Percentiles rank a stretch among this genome's conserved stretches.
phyloP scores from a whole-genome alignment of 1,284 basidiomycete genomes.

The Moniliella sp. region DNA sequence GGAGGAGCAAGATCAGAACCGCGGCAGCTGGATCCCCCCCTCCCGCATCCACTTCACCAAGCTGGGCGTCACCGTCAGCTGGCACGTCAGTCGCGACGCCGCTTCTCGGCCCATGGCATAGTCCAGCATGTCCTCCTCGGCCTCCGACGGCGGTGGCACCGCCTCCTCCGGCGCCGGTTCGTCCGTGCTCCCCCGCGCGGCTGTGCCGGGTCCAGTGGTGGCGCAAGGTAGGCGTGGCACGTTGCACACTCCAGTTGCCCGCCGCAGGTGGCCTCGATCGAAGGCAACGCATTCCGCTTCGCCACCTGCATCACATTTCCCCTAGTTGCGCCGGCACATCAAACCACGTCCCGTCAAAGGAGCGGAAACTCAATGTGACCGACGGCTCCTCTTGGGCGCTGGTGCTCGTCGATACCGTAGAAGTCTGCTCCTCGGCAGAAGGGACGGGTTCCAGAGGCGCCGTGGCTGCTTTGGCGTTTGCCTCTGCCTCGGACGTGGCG shows the following conservation, averaged over 20 bases:
- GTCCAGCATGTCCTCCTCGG: slow-evolving; percentile 16
- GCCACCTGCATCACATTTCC: slow-evolving; percentile 28
- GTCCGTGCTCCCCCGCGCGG: too few species aligned
- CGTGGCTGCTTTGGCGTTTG: too few species aligned
- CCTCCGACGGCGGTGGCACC: too few species aligned
- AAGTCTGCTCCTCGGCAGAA: background rate
- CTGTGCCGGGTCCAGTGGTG: too few species aligned
- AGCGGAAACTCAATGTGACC: slow-evolving; percentile 10
- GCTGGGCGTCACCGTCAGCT: slow-evolving; percentile 8
- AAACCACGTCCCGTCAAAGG: slow-evolving; percentile 11
- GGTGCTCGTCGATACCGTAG: background rate
- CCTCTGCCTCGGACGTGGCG: background rate
- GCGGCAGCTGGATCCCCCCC: too few species aligned
- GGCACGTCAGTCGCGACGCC: slow-evolving; percentile 9
- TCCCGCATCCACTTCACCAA: too few species aligned
- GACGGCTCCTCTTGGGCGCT: background rate
- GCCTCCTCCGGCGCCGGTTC: slow-evolving; percentile 3
- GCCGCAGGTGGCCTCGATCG: slow-evolving; percentile 29
- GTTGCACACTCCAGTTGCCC: slow-evolving; percentile 26
- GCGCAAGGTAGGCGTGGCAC: too few species aligned
- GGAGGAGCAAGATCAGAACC: too few species aligned
- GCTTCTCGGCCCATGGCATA: slow-evolving; percentile 7
- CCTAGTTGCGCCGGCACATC: slow-evolving; percentile 6
- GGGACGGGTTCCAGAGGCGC: too few species aligned
- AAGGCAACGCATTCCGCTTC: slow-evolving; percentile 13